These are phyloP conservation scores for Pestalotiopsis sp. DNA, from an alignment of 2,329 filamentous ascomycete species.

Conservation along the genomic window DNA sequence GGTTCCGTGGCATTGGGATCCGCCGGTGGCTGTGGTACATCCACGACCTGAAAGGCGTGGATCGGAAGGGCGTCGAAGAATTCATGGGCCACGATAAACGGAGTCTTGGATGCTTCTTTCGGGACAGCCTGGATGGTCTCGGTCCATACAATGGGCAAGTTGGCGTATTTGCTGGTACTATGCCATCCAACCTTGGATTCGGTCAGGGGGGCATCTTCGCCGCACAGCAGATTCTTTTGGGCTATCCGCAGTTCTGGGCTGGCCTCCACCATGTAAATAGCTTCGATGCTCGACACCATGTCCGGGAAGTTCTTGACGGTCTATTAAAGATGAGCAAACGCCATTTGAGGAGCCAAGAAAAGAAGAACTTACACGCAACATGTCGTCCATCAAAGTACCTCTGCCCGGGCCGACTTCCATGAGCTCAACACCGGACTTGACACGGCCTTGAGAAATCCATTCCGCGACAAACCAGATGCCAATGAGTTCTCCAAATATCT, in stretches of 20 bases:
- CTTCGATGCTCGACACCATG: conserved; percentile 76
- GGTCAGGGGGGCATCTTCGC: conserved; percentile 64
- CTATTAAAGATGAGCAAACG: conserved; percentile 42
- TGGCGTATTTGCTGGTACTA: conserved; percentile 75
- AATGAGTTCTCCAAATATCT: conserved; percentile 92
- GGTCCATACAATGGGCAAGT: conserved; percentile 82
- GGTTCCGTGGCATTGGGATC: conserved; percentile 45
- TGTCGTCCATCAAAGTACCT: conserved; percentile 96
- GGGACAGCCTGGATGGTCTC: conserved; percentile 87
- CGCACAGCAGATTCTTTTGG: conserved; percentile 83
- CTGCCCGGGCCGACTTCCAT: conserved; percentile 94
- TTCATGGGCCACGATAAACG: conserved; percentile 95
- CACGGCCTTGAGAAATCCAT: conserved; percentile 89
- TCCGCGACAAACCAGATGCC: conserved; percentile 95
- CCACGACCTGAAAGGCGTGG: conserved; percentile 85
- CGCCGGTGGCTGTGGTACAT: conserved; percentile 43
- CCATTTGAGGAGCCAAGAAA: not conserved
- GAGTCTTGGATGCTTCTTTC: conserved; percentile 68
- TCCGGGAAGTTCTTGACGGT: conserved; percentile 82
- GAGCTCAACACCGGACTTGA: conserved; percentile 75
- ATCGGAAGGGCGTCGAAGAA: conserved; percentile 99
- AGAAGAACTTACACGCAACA: conserved; percentile 73
- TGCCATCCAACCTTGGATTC: conserved; percentile 75
- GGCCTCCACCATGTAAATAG: conserved; percentile 95
- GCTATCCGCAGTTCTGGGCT: conserved; percentile 75